These are phyloP conservation scores for Entomortierella parvispora DNA, from an alignment of 192 early-diverging fungal genomes.

Conservation along the genomic window DNA sequence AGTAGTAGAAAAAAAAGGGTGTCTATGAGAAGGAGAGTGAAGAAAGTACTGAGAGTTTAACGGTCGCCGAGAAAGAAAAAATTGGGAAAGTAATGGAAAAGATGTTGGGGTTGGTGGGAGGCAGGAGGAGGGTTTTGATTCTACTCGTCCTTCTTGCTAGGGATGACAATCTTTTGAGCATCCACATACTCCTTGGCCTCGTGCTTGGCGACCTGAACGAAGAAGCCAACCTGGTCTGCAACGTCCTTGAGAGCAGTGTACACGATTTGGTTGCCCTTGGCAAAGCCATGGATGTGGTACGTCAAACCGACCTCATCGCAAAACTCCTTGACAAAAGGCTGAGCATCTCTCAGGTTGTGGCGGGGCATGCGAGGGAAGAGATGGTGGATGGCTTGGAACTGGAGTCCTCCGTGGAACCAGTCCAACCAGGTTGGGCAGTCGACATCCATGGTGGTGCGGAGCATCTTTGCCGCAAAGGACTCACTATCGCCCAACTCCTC, in stretches of 20 bases:
- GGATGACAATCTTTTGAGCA: conserved; percentile 44
- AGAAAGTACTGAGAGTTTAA: not conserved
- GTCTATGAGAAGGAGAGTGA: not conserved
- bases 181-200: conserved; percentile 49
- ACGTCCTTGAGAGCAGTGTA: conserved; percentile 79
- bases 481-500: conserved; percentile 76
- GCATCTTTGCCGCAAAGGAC: conserved; percentile 85
- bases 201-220: conserved; percentile 61
- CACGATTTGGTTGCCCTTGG: conserved; percentile 84
- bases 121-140: not conserved
- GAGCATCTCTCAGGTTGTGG: conserved; percentile 81
- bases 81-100: conserved; percentile 1
- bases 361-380: conserved; percentile 93
- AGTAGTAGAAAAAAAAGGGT: not conserved
- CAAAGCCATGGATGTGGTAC: conserved; percentile 84
- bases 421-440: conserved; percentile 94
- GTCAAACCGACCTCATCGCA: conserved; percentile 77
- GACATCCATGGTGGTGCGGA: conserved; percentile 96
- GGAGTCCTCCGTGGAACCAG: conserved; percentile 98
- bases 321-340: conserved; percentile 80
- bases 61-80: not conserved
- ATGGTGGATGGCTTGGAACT: conserved; percentile 97
- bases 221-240: conserved; percentile 74
- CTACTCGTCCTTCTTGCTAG: conserved; percentile 31
- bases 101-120: not conserved